Percentiles rank a stretch among this genome's conserved stretches.
Conservation (phyloP, 345 rosid species). For the Euphorbia lathyris region DNA sequence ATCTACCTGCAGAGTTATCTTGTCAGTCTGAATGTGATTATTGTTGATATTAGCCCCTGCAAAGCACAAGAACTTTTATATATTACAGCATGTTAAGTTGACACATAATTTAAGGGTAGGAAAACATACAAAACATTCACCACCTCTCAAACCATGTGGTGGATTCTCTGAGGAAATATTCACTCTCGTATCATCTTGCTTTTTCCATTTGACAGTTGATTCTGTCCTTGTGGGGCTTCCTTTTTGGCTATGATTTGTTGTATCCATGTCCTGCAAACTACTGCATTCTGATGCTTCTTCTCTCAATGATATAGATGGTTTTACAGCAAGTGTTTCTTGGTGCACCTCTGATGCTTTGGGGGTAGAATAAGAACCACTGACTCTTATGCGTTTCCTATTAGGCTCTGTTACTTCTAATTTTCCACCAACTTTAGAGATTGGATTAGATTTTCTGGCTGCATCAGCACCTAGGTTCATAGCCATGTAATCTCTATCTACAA, state of each 20-base stretch:
- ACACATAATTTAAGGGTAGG: conserved; percentile 5
- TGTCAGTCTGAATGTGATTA: conserved; percentile 34
- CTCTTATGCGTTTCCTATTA: conserved; percentile 65
- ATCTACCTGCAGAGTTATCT: conserved; percentile 35
- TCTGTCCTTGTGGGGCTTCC: conserved; percentile 29
- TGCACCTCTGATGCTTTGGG: conserved; percentile 32
- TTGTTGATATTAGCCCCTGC: conserved; percentile 46
- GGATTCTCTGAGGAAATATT: conserved; percentile 32
- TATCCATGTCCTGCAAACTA: conserved; percentile 20
- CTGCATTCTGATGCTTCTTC: conserved; percentile 26
- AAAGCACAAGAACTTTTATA: conserved; percentile 13
- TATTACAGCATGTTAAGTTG: conserved; percentile 14
- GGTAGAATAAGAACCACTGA: conserved; percentile 32
- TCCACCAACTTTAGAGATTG: conserved; percentile 37
- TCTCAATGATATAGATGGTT: conserved; percentile 30
- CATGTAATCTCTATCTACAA: conserved; percentile 23
- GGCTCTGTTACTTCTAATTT: conserved; percentile 47
- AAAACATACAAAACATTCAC: conserved; percentile 19
- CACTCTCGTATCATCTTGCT: conserved; percentile 36
- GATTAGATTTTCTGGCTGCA: conserved; percentile 34
- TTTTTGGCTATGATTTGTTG: conserved; percentile 28
- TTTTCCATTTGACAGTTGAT: conserved; percentile 32
- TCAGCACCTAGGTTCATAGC: conserved; percentile 28
- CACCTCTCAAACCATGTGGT: conserved; percentile 25
- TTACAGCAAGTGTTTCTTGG: conserved; percentile 27